Evolutionary conservation across 257 asterid genomes (phyloP).

Genomic region (Solanum chmielewskii): DNA sequence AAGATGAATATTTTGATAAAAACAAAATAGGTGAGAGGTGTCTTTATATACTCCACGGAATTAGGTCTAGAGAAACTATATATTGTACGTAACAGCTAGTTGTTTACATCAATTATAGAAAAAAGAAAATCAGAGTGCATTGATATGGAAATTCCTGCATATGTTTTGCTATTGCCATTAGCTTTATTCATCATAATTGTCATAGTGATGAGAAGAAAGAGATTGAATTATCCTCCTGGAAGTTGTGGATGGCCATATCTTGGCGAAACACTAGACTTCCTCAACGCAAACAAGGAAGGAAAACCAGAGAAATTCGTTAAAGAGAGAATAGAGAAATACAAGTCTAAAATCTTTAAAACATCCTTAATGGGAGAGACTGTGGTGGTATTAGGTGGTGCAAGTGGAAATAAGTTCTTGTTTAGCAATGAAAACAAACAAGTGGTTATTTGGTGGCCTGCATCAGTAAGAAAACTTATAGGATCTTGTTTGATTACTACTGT

Average conservation of each 20-base stretch:
- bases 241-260: conserved; percentile 7
- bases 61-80: background rate
- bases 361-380: conserved; percentile 16
- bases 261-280: conserved; percentile 2
- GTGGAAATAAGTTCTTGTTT: conserved; percentile 23
- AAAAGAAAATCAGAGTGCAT: background rate
- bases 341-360: conserved; percentile 20
- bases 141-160: background rate
- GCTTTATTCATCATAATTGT: background rate
- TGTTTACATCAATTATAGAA: background rate
- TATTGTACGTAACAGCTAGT: background rate
- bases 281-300: background rate
- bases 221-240: background rate
- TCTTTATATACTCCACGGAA: background rate
- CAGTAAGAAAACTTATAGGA: conserved; percentile 38
- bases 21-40: background rate
- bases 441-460: conserved; percentile 43
- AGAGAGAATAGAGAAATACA: conserved; percentile 14
- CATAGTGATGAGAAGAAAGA: background rate
- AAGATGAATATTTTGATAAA: background rate
- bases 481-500: conserved; percentile 29
- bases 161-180: background rate
- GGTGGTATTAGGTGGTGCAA: conserved; percentile 13
- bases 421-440: conserved; percentile 21
- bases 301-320: conserved; percentile 10